Evolutionary conservation across 208 protist species (phyloP).

Genomic region (Acanthamoeba triangularis): DNA sequence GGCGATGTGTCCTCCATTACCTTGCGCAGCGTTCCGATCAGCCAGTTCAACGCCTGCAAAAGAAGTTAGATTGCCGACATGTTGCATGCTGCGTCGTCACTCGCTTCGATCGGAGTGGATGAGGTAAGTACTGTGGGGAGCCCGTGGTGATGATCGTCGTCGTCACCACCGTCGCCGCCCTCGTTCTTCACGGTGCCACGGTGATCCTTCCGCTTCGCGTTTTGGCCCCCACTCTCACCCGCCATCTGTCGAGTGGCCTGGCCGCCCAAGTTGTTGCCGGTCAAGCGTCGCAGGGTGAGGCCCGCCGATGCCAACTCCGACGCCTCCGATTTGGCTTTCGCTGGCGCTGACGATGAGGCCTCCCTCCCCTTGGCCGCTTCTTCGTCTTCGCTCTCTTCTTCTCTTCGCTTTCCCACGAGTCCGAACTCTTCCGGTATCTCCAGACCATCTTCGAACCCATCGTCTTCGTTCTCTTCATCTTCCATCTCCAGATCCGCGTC

Average conservation of each 20-base stretch:
- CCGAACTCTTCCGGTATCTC: slow-evolving; percentile 10
- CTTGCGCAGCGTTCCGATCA: background rate
- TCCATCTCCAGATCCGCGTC: background rate
- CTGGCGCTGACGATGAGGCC: background rate
- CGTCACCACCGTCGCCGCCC: background rate
- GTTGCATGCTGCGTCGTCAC: no score
- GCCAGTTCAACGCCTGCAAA: background rate
- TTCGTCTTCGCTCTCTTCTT: background rate
- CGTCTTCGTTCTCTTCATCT: background rate
- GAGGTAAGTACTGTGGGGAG: background rate
- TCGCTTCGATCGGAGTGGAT: no score
- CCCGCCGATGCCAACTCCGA: background rate
- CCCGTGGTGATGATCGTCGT: background rate
- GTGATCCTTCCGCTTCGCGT: background rate
- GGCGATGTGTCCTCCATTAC: background rate
- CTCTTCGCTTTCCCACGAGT: background rate
- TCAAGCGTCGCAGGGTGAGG: background rate
- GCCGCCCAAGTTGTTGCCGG: background rate
- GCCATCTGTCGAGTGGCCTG: background rate
- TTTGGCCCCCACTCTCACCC: background rate
- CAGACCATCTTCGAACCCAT: slow-evolving; percentile 3
- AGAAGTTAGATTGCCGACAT: no score
- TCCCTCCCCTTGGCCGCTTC: background rate
- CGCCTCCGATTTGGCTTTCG: background rate
- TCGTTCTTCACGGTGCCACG: background rate